Evolutionary conservation across 148 eudicot species (phyloP).

Genomic region (Rhododendron kiyosumense): DNA sequence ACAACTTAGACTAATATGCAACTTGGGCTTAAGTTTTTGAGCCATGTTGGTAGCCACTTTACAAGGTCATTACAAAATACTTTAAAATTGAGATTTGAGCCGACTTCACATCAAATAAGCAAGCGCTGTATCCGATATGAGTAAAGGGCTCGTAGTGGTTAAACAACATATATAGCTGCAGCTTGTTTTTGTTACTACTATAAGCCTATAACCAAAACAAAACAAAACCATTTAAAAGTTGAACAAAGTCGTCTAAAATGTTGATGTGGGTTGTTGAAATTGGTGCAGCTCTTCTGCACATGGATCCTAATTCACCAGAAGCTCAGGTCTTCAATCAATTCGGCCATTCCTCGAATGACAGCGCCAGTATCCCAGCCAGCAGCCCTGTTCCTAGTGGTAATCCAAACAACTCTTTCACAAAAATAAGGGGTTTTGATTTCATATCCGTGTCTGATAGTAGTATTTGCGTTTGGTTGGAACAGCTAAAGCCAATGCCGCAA

Average conservation of each 20-base stretch:
- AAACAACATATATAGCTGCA: not conserved
- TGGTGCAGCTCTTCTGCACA: slow-evolving; percentile 42
- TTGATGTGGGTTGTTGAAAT: not conserved
- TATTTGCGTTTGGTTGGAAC: not conserved
- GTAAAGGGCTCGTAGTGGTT: not conserved
- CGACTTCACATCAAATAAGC: not conserved
- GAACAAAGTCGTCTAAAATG: too few species aligned
- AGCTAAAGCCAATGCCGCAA: slow-evolving; percentile 4
- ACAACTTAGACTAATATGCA: too few species aligned
- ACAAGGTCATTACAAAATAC: not conserved
- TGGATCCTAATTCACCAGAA: slow-evolving; percentile 50
- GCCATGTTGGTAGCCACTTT: not conserved
- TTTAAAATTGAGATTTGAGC: not conserved
- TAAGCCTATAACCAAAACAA: too few species aligned
- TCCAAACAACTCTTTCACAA: not conserved
- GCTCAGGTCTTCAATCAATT: slow-evolving; percentile 45
- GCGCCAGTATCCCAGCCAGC: slow-evolving; percentile 22
- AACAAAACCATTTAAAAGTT: too few species aligned
- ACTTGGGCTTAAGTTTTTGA: too few species aligned
- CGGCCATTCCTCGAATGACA: slow-evolving; percentile 16
- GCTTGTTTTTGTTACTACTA: too few species aligned
- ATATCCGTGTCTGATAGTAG: not conserved
- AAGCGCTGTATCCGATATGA: not conserved
- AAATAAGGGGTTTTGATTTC: not conserved
- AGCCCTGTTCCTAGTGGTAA: slow-evolving; percentile 29